These are phyloP conservation scores for Xylariaceae sp. DNA, from an alignment of 2,329 filamentous ascomycete species.

Conservation along the genomic window DNA sequence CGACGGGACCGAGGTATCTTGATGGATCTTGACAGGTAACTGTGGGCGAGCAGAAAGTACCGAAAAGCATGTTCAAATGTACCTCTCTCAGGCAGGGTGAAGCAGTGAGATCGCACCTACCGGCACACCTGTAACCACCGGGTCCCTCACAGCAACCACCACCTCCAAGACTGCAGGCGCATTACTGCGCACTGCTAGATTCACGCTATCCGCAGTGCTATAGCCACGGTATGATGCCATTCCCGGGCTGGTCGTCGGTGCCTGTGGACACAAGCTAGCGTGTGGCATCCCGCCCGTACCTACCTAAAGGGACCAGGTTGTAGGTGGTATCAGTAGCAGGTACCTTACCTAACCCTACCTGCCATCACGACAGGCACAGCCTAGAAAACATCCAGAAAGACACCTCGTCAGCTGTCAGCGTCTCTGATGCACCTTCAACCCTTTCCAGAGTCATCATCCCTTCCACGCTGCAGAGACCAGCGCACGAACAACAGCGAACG, in stretches of 20 bases:
- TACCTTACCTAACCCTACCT: neutral
- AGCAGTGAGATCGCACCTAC: too few relatives aligned
- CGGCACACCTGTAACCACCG: too few relatives aligned
- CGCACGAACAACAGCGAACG: slow-evolving; percentile 21
- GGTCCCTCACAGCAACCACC: too few relatives aligned
- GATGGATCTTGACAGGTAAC: neutral
- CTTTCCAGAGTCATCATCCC: neutral
- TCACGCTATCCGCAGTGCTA: too few relatives aligned
- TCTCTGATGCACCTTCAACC: neutral
- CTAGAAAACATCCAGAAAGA: slow-evolving; percentile 1
- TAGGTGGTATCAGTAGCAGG: neutral
- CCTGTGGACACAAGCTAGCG: neutral
- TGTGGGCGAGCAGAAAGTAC: neutral
- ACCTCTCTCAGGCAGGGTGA: too few relatives aligned
- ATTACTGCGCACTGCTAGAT: too few relatives aligned
- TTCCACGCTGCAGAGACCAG: slow-evolving; percentile 15
- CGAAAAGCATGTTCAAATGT: neutral
- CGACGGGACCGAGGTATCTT: neutral
- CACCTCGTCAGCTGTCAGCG: neutral
- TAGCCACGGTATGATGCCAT: neutral
- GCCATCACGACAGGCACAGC: neutral
- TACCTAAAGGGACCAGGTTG: neutral
- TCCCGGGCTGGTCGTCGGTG: neutral
- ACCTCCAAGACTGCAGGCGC: too few relatives aligned
- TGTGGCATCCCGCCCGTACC: neutral